Evolutionary conservation across 495 filamentous ascomycete species (phyloP).

Genomic region (Hypoxylon perforatum): DNA sequence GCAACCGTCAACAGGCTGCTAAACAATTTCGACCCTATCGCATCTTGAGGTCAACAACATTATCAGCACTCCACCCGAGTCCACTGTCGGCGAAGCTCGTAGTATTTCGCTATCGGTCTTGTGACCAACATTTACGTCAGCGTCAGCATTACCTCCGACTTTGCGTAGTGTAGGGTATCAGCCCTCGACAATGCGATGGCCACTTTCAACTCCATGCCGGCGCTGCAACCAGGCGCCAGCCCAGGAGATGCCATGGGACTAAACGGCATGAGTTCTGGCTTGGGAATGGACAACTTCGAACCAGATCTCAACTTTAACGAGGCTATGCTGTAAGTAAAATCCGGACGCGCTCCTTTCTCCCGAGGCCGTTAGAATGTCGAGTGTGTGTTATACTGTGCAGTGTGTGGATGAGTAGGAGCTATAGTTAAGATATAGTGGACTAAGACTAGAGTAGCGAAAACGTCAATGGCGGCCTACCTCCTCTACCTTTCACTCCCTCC

Average conservation of each 20-base stretch:
- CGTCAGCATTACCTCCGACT: conserved; percentile 10
- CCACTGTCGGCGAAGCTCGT: conserved; percentile 10
- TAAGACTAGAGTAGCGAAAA: conserved; percentile 50
- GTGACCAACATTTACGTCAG: conserved; percentile 9
- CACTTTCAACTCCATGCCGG: conserved; percentile 60
- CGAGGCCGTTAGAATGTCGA: not conserved
- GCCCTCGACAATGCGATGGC: conserved; percentile 60
- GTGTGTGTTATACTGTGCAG: not conserved
- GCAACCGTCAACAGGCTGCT: conserved; percentile 6
- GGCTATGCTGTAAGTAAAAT: conserved; percentile 55
- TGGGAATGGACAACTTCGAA: conserved; percentile 55
- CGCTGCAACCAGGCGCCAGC: conserved; percentile 50
- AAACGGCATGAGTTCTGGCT: conserved; percentile 41
- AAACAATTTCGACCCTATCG: conserved; percentile 2
- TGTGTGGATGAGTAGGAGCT: conserved; percentile 5
- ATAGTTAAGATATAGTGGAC: conserved; percentile 17
- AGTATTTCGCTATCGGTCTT: not conserved
- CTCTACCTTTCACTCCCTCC: conserved; percentile 62
- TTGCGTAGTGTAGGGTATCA: conserved; percentile 24
- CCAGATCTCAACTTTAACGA: conserved; percentile 59
- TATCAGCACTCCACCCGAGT: conserved; percentile 29
- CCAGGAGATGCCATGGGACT: conserved; percentile 53
- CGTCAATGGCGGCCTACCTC: conserved; percentile 55
- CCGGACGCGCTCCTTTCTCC: conserved; percentile 10
- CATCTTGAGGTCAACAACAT: not conserved